Evolutionary conservation across 2,329 filamentous ascomycete species (phyloP), one percentile per base, ranked within the genome.

Genomic region (Penicillium freii): DNA sequence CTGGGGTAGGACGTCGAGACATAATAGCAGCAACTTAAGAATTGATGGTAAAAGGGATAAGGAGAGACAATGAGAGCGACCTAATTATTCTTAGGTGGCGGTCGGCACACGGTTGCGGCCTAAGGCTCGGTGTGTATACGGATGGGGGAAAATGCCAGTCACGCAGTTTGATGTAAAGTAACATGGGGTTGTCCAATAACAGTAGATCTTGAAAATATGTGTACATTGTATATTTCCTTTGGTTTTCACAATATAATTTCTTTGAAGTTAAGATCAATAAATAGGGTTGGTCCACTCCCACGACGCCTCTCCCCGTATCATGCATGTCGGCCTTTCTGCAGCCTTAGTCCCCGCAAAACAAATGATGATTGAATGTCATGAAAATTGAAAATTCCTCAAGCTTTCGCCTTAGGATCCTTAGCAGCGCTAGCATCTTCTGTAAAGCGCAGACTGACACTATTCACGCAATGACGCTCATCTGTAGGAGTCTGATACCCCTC

Each of bases 401-500:
- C 71, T 61, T 73, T 72, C 1, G 71, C 58, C 59, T 72, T 71
- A 11, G 52, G 61, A 40, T 63, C 21, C 45, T 56, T 49, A 3
- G 45, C 31, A 21, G 58, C 48, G 9, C 79, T 77, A 66, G 84
- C 83, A 61, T 90, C 87, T 48, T 90, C 80, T 1, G 80, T 83
- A 71, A 99, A 97, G 67, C 87, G 94, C 76, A 97, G 79, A 72
- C 90, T 95, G 52, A 97, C 78, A 70, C 91, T 94, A 73, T 97
- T 99, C 57, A 99, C 94, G 71, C 94, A 99, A 79, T 99, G 94
- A 60, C 94, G 84, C 84, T 99, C 94, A 73, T 99, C 89, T 21
- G 92, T 97, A 5, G 94, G 92, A 23, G 89, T 95, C 9, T 81
- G 70, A 70, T 87, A 93, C 21, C 90, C 88, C 75, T 96, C 91